phyloP scores from a whole-genome alignment of 1,284 basidiomycete species.

The Ustilago lituana region DNA sequence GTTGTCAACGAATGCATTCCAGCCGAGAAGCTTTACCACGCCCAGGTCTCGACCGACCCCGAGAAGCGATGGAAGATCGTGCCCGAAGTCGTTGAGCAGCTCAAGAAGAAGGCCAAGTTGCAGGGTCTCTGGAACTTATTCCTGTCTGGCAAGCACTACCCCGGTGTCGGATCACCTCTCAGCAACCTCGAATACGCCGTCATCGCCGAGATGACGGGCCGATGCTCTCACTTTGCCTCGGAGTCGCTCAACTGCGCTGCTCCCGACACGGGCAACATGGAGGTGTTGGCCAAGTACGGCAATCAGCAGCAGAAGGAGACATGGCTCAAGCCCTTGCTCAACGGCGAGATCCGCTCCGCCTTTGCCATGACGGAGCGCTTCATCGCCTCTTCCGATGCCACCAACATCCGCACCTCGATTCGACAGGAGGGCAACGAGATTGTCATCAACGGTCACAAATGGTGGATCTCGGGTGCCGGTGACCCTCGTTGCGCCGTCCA shows the following conservation, averaged over 20 bases:
- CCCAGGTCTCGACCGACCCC: constrained; percentile 82
- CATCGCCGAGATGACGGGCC: constrained; percentile 93
- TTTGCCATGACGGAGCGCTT: constrained; percentile 64
- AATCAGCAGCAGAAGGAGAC: constrained; percentile 86
- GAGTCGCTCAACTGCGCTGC: constrained; percentile 91
- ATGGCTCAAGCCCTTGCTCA: constrained; percentile 87
- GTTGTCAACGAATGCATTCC: constrained; percentile 88
- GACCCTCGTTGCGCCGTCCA: constrained; percentile 90
- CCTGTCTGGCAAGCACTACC: constrained; percentile 91
- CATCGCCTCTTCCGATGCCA: constrained; percentile 91
- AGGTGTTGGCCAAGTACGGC: constrained; percentile 95
- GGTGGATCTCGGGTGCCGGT: constrained; percentile 98
- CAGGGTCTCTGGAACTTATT: constrained; percentile 97
- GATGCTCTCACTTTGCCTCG: constrained; percentile 81
- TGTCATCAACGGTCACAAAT: constrained; percentile 96
- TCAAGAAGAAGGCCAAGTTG: constrained; percentile 87
- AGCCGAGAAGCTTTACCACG: constrained; percentile 79
- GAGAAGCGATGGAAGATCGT: constrained; percentile 83
- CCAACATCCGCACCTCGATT: constrained; percentile 91
- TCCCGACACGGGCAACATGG: constrained; percentile 84
- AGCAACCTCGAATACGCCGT: constrained; percentile 97
- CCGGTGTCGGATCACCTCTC: constrained; percentile 79
- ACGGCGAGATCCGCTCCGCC: constrained; percentile 89
- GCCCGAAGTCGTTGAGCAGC: constrained; percentile 81
- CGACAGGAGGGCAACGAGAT: constrained; percentile 85